A percentile compares a stretch with the other conserved stretches of the same genome.
phyloP scores from a whole-genome alignment of 176 grass and related monocot species.

The Raddia distichophylla region DNA sequence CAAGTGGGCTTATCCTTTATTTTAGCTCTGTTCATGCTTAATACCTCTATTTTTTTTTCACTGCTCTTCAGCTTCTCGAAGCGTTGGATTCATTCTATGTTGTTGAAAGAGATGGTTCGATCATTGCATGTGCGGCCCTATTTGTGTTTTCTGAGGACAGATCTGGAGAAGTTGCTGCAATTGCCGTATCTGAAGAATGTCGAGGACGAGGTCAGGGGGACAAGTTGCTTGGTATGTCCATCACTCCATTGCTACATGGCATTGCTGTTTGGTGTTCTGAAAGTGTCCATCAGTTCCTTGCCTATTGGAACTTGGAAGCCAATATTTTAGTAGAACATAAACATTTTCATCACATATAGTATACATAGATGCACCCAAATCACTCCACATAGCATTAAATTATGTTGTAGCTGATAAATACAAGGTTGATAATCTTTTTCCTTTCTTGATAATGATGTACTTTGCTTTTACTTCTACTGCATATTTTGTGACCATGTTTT shows the following conservation, averaged over 20 bases:
- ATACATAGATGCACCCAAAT: not conserved
- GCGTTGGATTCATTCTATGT: conserved; percentile 70
- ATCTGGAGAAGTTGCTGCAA: conserved; percentile 88
- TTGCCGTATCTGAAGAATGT: conserved; percentile 93
- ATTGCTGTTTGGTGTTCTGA: conserved; percentile 3
- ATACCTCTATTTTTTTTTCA: conserved; percentile 19
- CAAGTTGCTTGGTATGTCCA: conserved; percentile 80
- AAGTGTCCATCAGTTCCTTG: not conserved
- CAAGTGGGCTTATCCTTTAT: conserved; percentile 11
- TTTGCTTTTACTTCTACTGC: not conserved
- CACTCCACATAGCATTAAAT: not conserved
- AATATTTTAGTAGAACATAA: not conserved
- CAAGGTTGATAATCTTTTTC: not conserved
- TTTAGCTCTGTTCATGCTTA: conserved; percentile 29
- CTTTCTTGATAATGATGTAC: not conserved
- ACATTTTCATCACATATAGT: not conserved
- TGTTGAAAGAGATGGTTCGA: conserved; percentile 92
- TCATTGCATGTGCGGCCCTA: conserved; percentile 92
- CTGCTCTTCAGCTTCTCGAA: conserved; percentile 73
- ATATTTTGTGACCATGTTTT: not conserved
- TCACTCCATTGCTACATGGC: not conserved
- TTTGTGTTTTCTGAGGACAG: conserved; percentile 75
- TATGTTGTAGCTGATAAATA: conserved; percentile 17
- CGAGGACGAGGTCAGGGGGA: conserved; percentile 84
- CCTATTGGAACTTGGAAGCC: not conserved